Evolutionary conservation across 2,329 filamentous ascomycete genomes (phyloP).

Genomic region (Pleurostoma richardsiae): DNA sequence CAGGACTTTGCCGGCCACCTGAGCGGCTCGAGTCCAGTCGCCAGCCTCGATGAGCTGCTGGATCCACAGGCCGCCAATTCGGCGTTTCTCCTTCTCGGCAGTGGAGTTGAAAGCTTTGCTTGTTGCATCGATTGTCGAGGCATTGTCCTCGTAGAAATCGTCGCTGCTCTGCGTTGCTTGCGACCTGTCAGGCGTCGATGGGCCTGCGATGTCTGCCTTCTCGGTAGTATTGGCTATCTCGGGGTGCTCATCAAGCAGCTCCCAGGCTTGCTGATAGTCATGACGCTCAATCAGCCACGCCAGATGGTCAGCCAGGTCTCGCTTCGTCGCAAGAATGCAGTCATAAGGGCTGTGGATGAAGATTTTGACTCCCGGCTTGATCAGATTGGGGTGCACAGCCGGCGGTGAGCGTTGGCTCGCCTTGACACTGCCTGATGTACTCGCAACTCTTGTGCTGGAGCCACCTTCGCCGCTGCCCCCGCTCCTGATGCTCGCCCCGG

Average conservation of each 20-base stretch:
- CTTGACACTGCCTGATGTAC: conserved; percentile 27
- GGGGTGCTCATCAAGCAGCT: conserved; percentile 81
- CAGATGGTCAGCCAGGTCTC: conserved; percentile 81
- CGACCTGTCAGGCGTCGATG: conserved; percentile 25
- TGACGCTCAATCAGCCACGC: conserved; percentile 79
- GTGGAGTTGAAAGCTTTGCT: conserved; percentile 55
- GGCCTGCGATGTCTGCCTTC: conserved; percentile 28
- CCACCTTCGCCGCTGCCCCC: conserved; percentile 55
- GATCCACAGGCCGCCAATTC: conserved; percentile 91
- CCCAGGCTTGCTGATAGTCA: conserved; percentile 82
- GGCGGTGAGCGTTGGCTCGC: conserved; percentile 16
- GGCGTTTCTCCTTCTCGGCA: conserved; percentile 79
- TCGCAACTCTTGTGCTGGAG: conserved; percentile 41
- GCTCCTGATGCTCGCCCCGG: conserved; percentile 70
- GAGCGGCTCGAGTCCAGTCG: conserved; percentile 74
- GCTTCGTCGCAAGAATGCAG: conserved; percentile 85
- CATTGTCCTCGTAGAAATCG: conserved; percentile 72
- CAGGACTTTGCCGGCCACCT: conserved; percentile 78
- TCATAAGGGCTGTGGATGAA: conserved; percentile 97
- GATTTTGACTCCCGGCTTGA: conserved; percentile 60
- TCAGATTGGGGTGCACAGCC: conserved; percentile 47
- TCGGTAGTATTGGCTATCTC: conserved; percentile 54
- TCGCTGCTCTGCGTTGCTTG: conserved; percentile 31
- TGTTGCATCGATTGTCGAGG: conserved; percentile 58
- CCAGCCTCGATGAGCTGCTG: conserved; percentile 72